phyloP scores from a whole-genome alignment of 768 basidiomycete species.

The Nidula microcarpa region DNA sequence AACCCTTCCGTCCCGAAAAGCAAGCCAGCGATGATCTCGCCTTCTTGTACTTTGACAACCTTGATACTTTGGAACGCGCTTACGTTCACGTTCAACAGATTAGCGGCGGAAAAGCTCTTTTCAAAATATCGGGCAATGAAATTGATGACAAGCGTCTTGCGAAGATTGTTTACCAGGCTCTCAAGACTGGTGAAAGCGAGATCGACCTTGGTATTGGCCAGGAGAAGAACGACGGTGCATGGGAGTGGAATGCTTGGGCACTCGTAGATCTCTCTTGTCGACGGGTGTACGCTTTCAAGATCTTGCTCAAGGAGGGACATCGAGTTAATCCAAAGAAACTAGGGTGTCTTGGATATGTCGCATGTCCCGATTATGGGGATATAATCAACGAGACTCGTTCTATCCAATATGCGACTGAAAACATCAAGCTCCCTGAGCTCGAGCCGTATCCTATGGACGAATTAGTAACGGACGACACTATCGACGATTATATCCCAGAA shows the following conservation, averaged over 20 bases:
- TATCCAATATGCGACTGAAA: conserved; percentile 30
- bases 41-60: conserved; percentile 33
- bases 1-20: conserved; percentile 21
- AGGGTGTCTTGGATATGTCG: conserved; percentile 30
- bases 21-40: conserved; percentile 20
- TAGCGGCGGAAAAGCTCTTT: conserved; percentile 7
- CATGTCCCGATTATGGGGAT: conserved; percentile 32
- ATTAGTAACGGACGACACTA: conserved; percentile 22
- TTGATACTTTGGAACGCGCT: conserved; percentile 15
- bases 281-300: conserved; percentile 36
- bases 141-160: conserved; percentile 22
- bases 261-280: conserved; percentile 34
- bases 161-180: conserved; percentile 28
- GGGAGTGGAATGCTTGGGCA: conserved; percentile 34
- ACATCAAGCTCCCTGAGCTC: conserved; percentile 21
- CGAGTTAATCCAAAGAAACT: conserved; percentile 19
- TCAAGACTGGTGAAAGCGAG: conserved; percentile 33
- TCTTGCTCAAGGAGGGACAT: conserved; percentile 26
- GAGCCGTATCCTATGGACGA: conserved; percentile 14
- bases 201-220: conserved; percentile 27
- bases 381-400: conserved; percentile 20
- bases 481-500: conserved; percentile 31
- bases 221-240: conserved; percentile 22
- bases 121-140: conserved; percentile 18
- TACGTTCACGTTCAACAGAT: conserved; percentile 19